A percentile compares a stretch with the other conserved stretches of the same genome.
Conservation (phyloP, 2,329 filamentous ascomycete genomes). For the Paramyrothecium sp. region DNA sequence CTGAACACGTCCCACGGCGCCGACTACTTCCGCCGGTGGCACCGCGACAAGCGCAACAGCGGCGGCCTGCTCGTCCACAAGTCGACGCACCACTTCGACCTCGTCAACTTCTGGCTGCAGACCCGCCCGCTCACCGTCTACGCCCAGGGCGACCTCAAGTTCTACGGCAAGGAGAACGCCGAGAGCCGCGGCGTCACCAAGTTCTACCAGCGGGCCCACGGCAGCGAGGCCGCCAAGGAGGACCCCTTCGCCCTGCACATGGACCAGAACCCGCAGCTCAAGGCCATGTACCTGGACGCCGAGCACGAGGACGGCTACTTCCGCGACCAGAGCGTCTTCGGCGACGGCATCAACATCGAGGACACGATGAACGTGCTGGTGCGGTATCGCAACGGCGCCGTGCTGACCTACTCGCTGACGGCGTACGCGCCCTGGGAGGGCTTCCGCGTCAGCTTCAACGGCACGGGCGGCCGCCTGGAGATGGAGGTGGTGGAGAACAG, state of each 20-base stretch:
- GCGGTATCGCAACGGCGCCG: conserved; percentile 53
- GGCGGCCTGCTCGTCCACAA: conserved; percentile 62
- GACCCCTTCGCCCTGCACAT: conserved; percentile 61
- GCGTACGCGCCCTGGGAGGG: conserved; percentile 65
- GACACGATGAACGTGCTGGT: conserved; percentile 63
- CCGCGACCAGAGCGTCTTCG: conserved; percentile 61
- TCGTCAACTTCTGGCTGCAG: conserved; percentile 62
- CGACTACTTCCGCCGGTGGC: conserved; percentile 64
- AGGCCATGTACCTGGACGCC: conserved; percentile 59
- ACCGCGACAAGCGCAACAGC: conserved; percentile 58
- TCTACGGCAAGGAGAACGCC: conserved; percentile 62
- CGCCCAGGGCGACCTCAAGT: conserved; percentile 56
- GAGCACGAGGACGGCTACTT: conserved; percentile 63
- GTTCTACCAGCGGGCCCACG: conserved; percentile 50
- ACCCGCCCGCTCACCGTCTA: conserved; percentile 55
- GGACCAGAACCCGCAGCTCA: conserved; percentile 50
- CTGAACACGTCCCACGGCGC: conserved; percentile 61
- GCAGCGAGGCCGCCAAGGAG: conserved; percentile 45
- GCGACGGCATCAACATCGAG: conserved; percentile 63
- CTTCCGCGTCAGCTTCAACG: conserved; percentile 57
- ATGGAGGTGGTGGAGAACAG: conserved; percentile 62
- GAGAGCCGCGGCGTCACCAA: conserved; percentile 49
- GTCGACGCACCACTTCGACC: conserved; percentile 62
- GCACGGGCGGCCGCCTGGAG: conserved; percentile 57
- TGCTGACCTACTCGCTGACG: conserved; percentile 57